Evolutionary conservation across 176 grass and related monocot genomes (phyloP).

Genomic region (Tillandsia fasciculata): DNA sequence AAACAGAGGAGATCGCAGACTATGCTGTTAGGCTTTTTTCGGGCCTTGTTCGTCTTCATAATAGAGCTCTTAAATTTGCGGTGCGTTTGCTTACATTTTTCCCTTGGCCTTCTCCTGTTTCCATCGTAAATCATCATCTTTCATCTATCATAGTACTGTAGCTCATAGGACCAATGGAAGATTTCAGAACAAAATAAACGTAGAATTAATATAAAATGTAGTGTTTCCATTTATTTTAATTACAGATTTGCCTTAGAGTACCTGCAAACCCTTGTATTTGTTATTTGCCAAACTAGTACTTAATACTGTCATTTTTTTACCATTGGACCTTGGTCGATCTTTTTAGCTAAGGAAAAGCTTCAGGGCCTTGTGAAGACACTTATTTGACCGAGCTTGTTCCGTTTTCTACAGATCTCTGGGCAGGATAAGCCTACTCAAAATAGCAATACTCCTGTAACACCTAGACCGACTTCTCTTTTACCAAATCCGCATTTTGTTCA

Average conservation of each 20-base stretch:
- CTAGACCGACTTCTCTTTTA: slow-evolving; percentile 38
- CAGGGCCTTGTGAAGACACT: slow-evolving; percentile 5
- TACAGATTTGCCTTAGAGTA: background rate
- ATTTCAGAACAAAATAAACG: background rate
- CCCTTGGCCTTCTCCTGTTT: slow-evolving; percentile 9
- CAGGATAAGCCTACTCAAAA: slow-evolving; percentile 68
- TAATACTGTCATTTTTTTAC: too few relatives aligned
- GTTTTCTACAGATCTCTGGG: slow-evolving; percentile 71
- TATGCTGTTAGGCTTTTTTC: slow-evolving; percentile 98
- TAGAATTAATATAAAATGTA: background rate
- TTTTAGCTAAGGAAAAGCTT: background rate
- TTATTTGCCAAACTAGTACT: background rate
- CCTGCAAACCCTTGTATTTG: background rate
- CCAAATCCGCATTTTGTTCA: slow-evolving; percentile 31
- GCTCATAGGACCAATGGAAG: slow-evolving; percentile 1
- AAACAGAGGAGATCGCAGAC: slow-evolving; percentile 83
- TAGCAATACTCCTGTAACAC: slow-evolving; percentile 35
- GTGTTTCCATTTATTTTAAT: background rate
- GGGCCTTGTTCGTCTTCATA: slow-evolving; percentile 80
- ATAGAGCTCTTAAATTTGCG: slow-evolving; percentile 88
- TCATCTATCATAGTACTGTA: background rate
- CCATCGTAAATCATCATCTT: background rate
- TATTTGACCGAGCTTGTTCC: slow-evolving; percentile 14
- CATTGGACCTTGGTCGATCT: too few relatives aligned
- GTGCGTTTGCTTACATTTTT: slow-evolving; percentile 51